Conservation (phyloP, 108 stramenopile species). For the Skeletonema tropicum region DNA sequence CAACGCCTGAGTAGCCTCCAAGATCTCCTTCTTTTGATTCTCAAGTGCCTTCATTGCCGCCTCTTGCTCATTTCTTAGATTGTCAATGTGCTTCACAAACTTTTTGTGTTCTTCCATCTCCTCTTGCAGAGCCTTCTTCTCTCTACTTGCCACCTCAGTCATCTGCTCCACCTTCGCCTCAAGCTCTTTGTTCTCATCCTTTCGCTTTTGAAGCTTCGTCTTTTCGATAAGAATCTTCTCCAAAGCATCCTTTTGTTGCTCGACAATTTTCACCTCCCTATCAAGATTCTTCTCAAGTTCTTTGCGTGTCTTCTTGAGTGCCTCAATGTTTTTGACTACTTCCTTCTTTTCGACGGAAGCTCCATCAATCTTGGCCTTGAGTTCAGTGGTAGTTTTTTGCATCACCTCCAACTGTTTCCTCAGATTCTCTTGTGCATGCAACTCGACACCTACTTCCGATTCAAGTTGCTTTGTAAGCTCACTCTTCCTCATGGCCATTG, state of each 20-base stretch:
- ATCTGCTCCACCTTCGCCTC: constrained; percentile 44
- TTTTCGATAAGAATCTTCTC: constrained; percentile 31
- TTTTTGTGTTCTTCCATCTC: constrained; percentile 37
- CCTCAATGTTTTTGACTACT: constrained; percentile 27
- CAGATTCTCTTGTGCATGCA: too few relatives aligned
- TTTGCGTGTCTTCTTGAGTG: constrained; percentile 25
- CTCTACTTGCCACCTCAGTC: constrained; percentile 36
- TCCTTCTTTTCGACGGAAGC: constrained; percentile 32
- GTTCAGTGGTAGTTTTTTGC: neutral
- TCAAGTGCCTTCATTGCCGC: constrained; percentile 22
- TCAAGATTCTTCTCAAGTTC: constrained; percentile 32
- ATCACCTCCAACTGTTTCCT: constrained; percentile 23
- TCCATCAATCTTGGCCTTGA: constrained; percentile 20
- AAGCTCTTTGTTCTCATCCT: constrained; percentile 41
- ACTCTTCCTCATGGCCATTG: constrained; percentile 15
- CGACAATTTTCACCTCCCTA: constrained; percentile 36
- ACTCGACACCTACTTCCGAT: neutral
- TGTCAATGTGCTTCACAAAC: constrained; percentile 25
- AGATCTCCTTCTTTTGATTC: constrained; percentile 21
- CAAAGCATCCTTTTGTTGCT: constrained; percentile 29
- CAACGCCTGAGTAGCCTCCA: constrained; percentile 23
- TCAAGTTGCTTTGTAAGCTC: constrained; percentile 7
- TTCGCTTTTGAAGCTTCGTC: constrained; percentile 32
- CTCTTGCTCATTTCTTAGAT: constrained; percentile 22
- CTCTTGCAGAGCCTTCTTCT: constrained; percentile 36